Base-by-base conservation (phyloP, 1,284 basidiomycete species). In the Leccinum subatratum region DNA sequence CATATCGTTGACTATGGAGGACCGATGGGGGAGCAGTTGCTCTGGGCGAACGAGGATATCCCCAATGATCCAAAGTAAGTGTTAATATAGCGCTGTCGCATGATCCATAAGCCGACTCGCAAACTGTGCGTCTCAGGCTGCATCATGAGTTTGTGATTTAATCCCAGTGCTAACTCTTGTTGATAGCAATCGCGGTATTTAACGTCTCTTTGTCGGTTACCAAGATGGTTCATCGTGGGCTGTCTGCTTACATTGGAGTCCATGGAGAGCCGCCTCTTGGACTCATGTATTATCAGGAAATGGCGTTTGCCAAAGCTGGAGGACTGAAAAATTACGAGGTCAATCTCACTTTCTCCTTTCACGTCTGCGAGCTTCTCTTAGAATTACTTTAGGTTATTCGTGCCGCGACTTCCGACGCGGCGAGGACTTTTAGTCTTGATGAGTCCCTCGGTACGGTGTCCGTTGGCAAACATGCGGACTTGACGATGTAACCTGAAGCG, bases 1-100 rank as follows among this genome's bases (percentile, higher is more conserved):
- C 89, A 91, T 70, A 77, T 90, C 32, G 89, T 91, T 20, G 86
- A 89, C 71, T 91, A 91, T 72, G 89, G 89, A 30, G 89, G 89
- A 18, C 80, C 80, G 3, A 83, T 76, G 74, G 89, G 89, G 7
- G 89, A 91, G 71, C 83, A 90, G 69, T 77, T 82, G 39, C 82
- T 91, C 16, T 91, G 89, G 89, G 87, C 87, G 3, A 80, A 74
- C 2, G 78, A 84, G 56, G 85, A 90, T 74, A 75, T 90, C 7
- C 86, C 88, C 1, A 85, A 87, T 71, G 85, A 89, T 77, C 79
- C 82, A 6, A 90, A 89, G 88, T 90, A 73, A 11, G 80, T 74
- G 6, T 34, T 57, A 39, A 30, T 30, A 28, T 28, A 28, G 28
- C 28, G 28, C 28, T 28, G 28, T 28, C 28, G 28, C 28, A 28